Evolutionary conservation across 2,329 filamentous ascomycete genomes (phyloP).

Genomic region (Pseudocercospora pini-densiflorae): DNA sequence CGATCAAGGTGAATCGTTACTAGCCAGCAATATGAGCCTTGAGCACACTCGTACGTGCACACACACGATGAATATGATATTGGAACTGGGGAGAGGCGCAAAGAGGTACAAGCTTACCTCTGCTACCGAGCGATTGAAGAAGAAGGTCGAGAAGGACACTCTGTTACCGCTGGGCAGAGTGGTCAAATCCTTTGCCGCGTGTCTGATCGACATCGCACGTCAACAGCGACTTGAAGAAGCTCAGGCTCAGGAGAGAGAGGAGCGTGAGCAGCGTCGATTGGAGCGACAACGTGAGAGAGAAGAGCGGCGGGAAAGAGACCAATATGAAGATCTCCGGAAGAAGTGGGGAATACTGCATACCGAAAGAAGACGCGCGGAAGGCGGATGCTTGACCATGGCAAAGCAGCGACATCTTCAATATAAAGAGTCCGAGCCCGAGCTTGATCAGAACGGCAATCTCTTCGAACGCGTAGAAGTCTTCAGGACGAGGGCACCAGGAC

Average conservation of each 20-base stretch:
- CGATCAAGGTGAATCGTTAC: conserved; percentile 12
- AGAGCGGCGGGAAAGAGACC: conserved; percentile 7
- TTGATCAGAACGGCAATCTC: conserved; percentile 45
- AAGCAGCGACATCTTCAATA: conserved; percentile 32
- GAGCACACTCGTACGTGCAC: conserved; percentile 26
- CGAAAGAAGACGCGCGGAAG: conserved; percentile 28
- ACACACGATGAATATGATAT: conserved; percentile 24
- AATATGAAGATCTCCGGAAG: conserved; percentile 5
- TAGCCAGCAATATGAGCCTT: conserved; percentile 2
- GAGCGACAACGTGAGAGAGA: conserved; percentile 6
- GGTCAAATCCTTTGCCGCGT: conserved; percentile 17
- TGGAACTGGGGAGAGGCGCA: conserved; percentile 24
- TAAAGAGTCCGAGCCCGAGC: conserved; percentile 26
- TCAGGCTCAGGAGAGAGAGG: not conserved
- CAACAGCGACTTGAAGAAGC: not conserved
- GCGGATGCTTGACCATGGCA: conserved; percentile 11
- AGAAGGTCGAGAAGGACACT: conserved; percentile 25
- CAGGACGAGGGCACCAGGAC: conserved; percentile 34
- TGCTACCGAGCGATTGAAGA: conserved; percentile 21
- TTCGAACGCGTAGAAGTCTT: conserved; percentile 48
- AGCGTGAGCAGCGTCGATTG: conserved; percentile 8
- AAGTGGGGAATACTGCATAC: conserved; percentile 34
- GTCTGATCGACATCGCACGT: conserved; percentile 5
- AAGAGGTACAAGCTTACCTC: conserved; percentile 25
- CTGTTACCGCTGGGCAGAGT: conserved; percentile 26